These are phyloP conservation scores for Hymenoscyphus linearis DNA, from an alignment of 2,329 filamentous ascomycete genomes.

Conservation along the genomic window DNA sequence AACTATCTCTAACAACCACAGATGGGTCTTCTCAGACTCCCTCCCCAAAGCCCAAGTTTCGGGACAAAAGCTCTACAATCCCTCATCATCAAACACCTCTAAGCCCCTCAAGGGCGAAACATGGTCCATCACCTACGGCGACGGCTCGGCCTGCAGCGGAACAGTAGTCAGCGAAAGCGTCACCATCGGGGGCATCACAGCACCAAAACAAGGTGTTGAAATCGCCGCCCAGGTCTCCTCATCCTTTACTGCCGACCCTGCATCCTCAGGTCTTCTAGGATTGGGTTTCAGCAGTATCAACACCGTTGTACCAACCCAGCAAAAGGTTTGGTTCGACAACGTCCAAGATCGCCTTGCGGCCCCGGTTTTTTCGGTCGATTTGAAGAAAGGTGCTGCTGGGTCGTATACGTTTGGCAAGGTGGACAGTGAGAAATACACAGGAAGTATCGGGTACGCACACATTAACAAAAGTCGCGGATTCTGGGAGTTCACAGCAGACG, in stretches of 20 bases:
- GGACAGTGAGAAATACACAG: constrained; percentile 44
- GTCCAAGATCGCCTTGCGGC: constrained; percentile 7
- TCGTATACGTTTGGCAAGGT: constrained; percentile 50
- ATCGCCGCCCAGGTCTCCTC: constrained; percentile 17
- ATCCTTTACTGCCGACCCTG: constrained; percentile 25
- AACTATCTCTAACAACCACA: background rate
- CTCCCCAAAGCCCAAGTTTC: constrained; percentile 15
- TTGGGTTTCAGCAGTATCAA: constrained; percentile 37
- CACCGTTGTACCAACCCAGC: constrained; percentile 9
- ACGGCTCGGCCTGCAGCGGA: constrained; percentile 30
- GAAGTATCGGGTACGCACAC: constrained; percentile 42
- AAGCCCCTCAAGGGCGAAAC: constrained; percentile 13
- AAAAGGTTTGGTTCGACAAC: constrained; percentile 20
- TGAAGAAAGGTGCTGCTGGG: constrained; percentile 41
- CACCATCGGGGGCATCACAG: constrained; percentile 17
- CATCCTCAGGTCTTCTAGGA: constrained; percentile 54
- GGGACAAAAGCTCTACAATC: constrained; percentile 20
- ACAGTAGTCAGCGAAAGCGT: constrained; percentile 20
- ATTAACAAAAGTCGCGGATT: constrained; percentile 41
- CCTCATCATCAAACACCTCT: constrained; percentile 13
- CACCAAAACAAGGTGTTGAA: constrained; percentile 19
- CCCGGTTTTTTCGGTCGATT: constrained; percentile 48
- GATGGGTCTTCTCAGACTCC: constrained; percentile 24
- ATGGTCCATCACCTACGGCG: constrained; percentile 27
- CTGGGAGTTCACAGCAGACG: constrained; percentile 48